A percentile compares a stretch with the other conserved stretches of the same genome.
Conservation (phyloP, 1,284 basidiomycete species). For the Ceratorhiza oryzae-sativae region DNA sequence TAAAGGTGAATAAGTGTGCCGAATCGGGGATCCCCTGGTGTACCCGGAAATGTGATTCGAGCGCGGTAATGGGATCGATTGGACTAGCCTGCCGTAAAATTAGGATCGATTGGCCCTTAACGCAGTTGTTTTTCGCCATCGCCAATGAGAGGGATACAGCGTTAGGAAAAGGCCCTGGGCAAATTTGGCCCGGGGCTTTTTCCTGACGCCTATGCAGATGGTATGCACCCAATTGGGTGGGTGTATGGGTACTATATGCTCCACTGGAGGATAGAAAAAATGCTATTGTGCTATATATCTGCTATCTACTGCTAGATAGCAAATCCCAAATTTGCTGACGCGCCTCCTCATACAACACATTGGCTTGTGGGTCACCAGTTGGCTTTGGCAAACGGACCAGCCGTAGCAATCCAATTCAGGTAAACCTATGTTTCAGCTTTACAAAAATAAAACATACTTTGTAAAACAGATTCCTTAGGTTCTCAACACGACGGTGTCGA, state of each 20-base stretch:
- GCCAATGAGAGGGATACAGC: no score
- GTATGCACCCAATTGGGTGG: no score
- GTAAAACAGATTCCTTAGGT: background rate
- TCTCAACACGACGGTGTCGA: conserved; percentile 3
- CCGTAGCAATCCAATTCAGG: background rate
- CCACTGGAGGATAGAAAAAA: no score
- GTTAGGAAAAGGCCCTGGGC: no score
- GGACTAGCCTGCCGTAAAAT: background rate
- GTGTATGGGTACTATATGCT: no score
- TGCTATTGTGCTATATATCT: no score
- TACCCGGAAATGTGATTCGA: conserved; percentile 2
- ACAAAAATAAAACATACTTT: background rate
- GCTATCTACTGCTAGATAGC: no score
- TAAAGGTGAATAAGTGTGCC: background rate
- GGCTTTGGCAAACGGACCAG: background rate
- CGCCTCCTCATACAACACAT: background rate
- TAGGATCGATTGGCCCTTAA: background rate
- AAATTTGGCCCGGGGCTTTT: no score
- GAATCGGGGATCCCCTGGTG: background rate
- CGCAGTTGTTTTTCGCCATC: conserved; percentile 9
- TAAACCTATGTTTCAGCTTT: background rate
- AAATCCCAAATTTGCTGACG: background rate
- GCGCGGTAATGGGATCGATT: background rate
- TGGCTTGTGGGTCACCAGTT: background rate
- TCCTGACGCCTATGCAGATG: no score